Evolutionary conservation across 331 rosid species (phyloP), one percentile per base, ranked within the genome.

Genomic region (Quercus lobata): DNA sequence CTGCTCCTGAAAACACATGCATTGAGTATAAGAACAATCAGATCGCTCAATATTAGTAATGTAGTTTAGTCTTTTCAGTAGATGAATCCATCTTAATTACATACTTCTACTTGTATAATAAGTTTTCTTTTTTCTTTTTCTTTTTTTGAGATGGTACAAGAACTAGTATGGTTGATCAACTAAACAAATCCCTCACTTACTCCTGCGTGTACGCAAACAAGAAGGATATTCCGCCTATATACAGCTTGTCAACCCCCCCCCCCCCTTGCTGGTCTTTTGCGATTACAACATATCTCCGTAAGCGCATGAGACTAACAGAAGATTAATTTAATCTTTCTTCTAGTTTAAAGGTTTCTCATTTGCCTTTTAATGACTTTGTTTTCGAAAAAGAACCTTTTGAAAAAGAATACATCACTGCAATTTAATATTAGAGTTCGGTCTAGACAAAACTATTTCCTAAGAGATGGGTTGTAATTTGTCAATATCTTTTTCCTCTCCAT

Each of bases 1-100:
- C 99, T 37, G 87, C 88, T 87, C 99, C 98, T 95, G 90, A 82
- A 76, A 71, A 73, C 78, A 82, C 54, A 70, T 78, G 66, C 74
- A 75, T 22, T 71, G 19, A 76, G 80, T 75, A 68, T 73, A 70
- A 74, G 78, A 63, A 80, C 66, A 76, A 74, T 77, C 46, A 55
- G 69, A 79, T 25, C 54, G 57, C 32, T 58, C 37, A 61, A 74
- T 56, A 76, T 62, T 24, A 54, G 69, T 57, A 21, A 69, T 18
- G 10, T 17, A 19, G 29, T 68, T 37, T n/a, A 68, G 29, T 4
- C 41, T 27, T 29, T 63, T 30, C 70, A 63, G 53, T 1, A 35
- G 53, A 35, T 35, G 52, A 74, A 65, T 57, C 70, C 25, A 74
- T 46, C 52, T 37, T 49, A 56, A 57, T 11, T 11, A 74, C 56